Base-by-base conservation (phyloP, 352 stramenopile genomes). In the Aphanomyces stellatus region DNA sequence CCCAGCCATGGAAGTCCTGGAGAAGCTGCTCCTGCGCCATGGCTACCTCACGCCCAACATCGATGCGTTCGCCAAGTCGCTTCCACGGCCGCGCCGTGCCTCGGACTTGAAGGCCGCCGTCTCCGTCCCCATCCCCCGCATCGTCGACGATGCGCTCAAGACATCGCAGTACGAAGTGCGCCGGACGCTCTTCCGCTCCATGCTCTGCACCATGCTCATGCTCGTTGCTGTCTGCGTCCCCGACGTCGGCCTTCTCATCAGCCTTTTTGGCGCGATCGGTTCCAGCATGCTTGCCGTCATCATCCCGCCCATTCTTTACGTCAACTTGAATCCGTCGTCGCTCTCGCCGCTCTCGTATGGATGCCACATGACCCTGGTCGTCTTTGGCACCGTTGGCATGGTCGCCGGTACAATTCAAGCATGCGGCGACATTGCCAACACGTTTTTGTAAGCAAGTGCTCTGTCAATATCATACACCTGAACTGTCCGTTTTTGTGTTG, bases 221-320 rank as follows among this genome's bases (percentile, higher is more conserved):
- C 53, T 87, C 51, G 60, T 91, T 35, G 82, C 82, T 2, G 71
- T 90, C n/a, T 91, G 84, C 56, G 75, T 91, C 3, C 82, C 82
- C 0, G 79, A 91, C 53, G 78, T 91, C 35, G 75, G 78, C 1
- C 70, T 90, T 48, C 73, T 91, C 49, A 93, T 93, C 71, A 90
- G 82, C 64, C 74, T 90, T 8, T 92, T 90, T 61, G 84, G 84
- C 31, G 85, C 84, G 5, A 77, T 92, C 28, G 81, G 82, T 2
- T 92, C 84, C 11, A 92, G 82, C 65, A 88, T 92, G 81, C 65
- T 91, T 35, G 84, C 81, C 34, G 88, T 93, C 55, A 79, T 90
- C 35, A 65, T 93, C n/a, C 84, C 82, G 5, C 82, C 84, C 4
- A 49, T 89, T 10, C 56, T 92, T 34, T 92, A 90, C 49, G 48